Conservation (phyloP, 1,139 yeast genomes). For the Geotrichum citri-aurantii region DNA sequence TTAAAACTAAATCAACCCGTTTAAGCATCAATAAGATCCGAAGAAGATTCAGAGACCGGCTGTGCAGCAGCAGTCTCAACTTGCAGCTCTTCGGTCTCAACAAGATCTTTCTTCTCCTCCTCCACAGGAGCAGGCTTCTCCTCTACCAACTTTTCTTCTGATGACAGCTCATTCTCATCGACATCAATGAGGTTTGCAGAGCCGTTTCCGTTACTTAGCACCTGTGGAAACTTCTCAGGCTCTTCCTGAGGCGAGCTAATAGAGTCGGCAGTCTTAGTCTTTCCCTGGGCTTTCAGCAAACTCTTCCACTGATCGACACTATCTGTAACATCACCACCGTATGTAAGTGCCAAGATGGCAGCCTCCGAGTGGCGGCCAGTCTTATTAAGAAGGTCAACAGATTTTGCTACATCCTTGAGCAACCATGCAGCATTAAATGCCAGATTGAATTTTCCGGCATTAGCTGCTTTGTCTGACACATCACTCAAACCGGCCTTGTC, state of each 20-base stretch:
- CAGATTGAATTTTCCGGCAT: slow-evolving; percentile 73
- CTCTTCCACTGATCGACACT: slow-evolving; percentile 64
- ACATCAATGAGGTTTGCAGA: slow-evolving; percentile 26
- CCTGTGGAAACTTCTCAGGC: slow-evolving; percentile 32
- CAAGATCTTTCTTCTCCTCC: slow-evolving; percentile 13
- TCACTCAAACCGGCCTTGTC: slow-evolving; percentile 52
- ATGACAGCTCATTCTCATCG: slow-evolving; percentile 19
- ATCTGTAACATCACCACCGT: slow-evolving; percentile 49
- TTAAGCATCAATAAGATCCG: neutral
- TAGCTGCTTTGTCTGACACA: slow-evolving; percentile 56
- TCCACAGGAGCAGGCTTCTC: slow-evolving; percentile 22
- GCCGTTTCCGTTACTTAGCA: slow-evolving; percentile 18
- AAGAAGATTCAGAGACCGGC: neutral
- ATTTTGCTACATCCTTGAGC: slow-evolving; percentile 60
- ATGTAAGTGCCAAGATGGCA: slow-evolving; percentile 70
- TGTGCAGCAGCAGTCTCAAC: neutral
- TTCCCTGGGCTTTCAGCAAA: slow-evolving; percentile 47
- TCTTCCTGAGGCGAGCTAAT: slow-evolving; percentile 30
- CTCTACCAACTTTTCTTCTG: slow-evolving; percentile 18
- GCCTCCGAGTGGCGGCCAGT: slow-evolving; percentile 81
- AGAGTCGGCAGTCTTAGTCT: slow-evolving; percentile 50
- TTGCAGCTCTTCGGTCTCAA: neutral
- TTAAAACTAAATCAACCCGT: neutral
- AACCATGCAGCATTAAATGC: slow-evolving; percentile 94
- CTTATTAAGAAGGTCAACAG: slow-evolving; percentile 60